phyloP scores from a whole-genome alignment of 768 basidiomycete species.

The Suillus cothurnatus region DNA sequence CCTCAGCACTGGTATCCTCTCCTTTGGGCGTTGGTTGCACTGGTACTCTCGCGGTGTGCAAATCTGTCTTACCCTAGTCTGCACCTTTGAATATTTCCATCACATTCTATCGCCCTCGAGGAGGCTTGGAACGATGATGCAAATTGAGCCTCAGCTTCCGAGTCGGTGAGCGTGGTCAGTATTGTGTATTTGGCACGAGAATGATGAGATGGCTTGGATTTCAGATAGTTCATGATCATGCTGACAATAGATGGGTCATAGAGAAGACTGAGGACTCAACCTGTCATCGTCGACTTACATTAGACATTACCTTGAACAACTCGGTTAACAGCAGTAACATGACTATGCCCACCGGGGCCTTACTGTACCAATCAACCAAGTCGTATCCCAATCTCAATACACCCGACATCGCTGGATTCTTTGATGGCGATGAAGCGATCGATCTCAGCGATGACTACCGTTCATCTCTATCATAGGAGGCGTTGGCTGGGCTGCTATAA shows the following conservation, averaged over 20 bases:
- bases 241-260: neutral
- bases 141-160: neutral
- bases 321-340: neutral
- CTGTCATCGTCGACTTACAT: neutral
- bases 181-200: neutral
- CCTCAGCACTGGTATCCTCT: constrained; percentile 24
- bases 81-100: neutral
- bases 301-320: too few species aligned
- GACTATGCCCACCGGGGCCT: neutral
- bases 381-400: constrained; percentile 25
- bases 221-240: neutral
- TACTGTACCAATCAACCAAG: neutral
- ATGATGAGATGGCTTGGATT: neutral
- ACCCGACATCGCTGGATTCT: constrained; percentile 36
- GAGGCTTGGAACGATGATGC: neutral
- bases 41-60: neutral
- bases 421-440: constrained; percentile 38
- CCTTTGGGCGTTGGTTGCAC: neutral
- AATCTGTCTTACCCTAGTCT: neutral
- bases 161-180: neutral
- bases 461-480: constrained; percentile 35
- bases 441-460: constrained; percentile 35
- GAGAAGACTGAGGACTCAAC: neutral
- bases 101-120: neutral
- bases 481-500: constrained; percentile 43